Conservation (phyloP, 257 asterid genomes). For the Primulina tabacum region DNA sequence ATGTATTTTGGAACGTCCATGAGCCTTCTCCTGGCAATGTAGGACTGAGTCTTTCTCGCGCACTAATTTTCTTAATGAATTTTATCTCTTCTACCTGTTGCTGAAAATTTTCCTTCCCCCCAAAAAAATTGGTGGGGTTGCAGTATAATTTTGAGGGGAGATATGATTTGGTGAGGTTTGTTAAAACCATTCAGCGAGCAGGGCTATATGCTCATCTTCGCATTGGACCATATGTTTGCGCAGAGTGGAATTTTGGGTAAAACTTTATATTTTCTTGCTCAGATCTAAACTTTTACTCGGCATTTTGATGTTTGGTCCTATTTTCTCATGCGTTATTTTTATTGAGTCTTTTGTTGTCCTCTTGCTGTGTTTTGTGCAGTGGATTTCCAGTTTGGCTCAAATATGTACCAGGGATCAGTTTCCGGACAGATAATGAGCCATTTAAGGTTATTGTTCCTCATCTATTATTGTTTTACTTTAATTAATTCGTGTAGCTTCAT, state of each 20-base stretch:
- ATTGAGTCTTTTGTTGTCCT: not conserved
- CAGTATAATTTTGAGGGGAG: conserved; percentile 90
- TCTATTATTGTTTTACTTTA: not conserved
- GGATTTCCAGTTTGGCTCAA: conserved; percentile 97
- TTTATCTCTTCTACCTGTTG: conserved; percentile 14
- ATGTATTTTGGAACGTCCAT: conserved; percentile 88
- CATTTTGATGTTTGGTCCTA: conserved; percentile 3
- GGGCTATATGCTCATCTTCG: conserved; percentile 83
- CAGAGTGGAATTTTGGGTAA: conserved; percentile 96
- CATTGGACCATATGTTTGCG: conserved; percentile 94
- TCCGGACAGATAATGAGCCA: conserved; percentile 88
- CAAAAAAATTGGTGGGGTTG: conserved; percentile 27
- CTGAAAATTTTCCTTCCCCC: conserved; percentile 14
- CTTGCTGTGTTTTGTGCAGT: conserved; percentile 33
- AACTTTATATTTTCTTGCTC: conserved; percentile 5
- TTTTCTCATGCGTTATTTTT: not conserved
- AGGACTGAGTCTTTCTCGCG: conserved; percentile 25
- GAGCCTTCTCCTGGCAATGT: conserved; percentile 83
- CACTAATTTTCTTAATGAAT: not conserved
- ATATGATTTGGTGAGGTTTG: conserved; percentile 77
- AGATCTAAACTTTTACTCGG: conserved; percentile 28
- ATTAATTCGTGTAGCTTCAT: conserved; percentile 5
- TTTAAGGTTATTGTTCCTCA: conserved; percentile 55
- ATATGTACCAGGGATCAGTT: conserved; percentile 82
- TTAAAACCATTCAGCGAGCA: conserved; percentile 72